A percentile compares a stretch with the other conserved stretches of the same genome.
Evolutionary conservation across 768 basidiomycete species (phyloP).

Genomic region (Lepiota subincarnata): DNA sequence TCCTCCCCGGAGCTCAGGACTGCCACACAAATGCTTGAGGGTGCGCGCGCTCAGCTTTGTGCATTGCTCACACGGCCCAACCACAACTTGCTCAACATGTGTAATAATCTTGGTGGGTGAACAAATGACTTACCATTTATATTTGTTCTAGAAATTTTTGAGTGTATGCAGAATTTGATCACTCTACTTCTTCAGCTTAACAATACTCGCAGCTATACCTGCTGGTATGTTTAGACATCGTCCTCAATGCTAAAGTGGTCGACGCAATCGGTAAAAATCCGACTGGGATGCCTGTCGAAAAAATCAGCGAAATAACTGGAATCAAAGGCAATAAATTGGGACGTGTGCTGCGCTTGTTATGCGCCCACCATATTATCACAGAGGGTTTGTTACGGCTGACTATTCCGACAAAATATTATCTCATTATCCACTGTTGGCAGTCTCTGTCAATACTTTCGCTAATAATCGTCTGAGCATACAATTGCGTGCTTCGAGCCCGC

Average conservation of each 20-base stretch:
- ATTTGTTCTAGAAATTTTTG: constrained; percentile 7
- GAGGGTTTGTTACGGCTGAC: constrained; percentile 26
- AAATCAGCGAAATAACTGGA: constrained; percentile 19
- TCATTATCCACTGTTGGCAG: background rate
- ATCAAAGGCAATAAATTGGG: constrained; percentile 29
- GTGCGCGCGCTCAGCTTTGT: constrained; percentile 25
- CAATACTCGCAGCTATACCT: constrained; percentile 15
- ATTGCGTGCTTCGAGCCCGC: constrained; percentile 22
- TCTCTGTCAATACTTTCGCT: constrained; percentile 31
- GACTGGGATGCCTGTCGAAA: constrained; percentile 24
- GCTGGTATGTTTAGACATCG: constrained; percentile 20
- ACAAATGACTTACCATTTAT: background rate
- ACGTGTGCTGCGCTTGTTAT: constrained; percentile 28
- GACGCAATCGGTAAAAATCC: constrained; percentile 25
- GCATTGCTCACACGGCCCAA: constrained; percentile 20
- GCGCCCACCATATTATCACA: constrained; percentile 28
- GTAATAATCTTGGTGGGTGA: background rate
- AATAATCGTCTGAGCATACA: constrained; percentile 38
- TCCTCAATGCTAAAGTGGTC: constrained; percentile 19
- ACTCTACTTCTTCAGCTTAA: no score
- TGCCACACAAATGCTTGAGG: constrained; percentile 24
- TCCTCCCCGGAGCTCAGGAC: constrained; percentile 17
- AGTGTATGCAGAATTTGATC: constrained; percentile 1
- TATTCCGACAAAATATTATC: background rate
- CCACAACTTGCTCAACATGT: constrained; percentile 23